Percentiles rank a stretch among this genome's conserved stretches.
These are phyloP conservation scores for Aspergillus texensis DNA, from an alignment of 2,329 filamentous ascomycete species.

Conservation along the genomic window DNA sequence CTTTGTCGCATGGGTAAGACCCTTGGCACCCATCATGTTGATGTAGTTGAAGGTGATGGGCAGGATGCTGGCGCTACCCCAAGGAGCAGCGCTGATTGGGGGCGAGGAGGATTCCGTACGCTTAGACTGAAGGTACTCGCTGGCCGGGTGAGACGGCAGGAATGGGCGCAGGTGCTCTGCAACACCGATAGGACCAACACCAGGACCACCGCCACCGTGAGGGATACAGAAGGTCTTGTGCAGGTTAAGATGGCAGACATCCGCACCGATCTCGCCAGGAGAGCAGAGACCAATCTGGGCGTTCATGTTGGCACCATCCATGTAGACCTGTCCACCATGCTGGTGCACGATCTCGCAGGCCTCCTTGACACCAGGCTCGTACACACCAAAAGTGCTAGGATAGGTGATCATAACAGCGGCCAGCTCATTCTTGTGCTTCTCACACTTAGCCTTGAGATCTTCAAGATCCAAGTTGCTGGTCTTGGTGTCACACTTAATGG, in stretches of 20 bases:
- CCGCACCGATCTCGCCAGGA: slow-evolving; percentile 90
- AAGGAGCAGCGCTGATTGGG: slow-evolving; percentile 75
- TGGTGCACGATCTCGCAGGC: slow-evolving; percentile 84
- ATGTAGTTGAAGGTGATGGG: slow-evolving; percentile 96
- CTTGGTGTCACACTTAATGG: slow-evolving; percentile 83
- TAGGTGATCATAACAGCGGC: slow-evolving; percentile 97
- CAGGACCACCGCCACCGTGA: slow-evolving; percentile 90
- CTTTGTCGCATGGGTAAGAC: slow-evolving; percentile 86
- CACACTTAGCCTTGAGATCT: slow-evolving; percentile 84
- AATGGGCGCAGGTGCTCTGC: slow-evolving; percentile 76
- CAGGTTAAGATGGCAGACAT: slow-evolving; percentile 95
- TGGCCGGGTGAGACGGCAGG: slow-evolving; percentile 71
- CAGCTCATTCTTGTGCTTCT: slow-evolving; percentile 82
- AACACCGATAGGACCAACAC: slow-evolving; percentile 91
- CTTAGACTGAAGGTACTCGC: slow-evolving; percentile 49
- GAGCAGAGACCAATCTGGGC: slow-evolving; percentile 95
- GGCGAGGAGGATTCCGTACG: slow-evolving; percentile 58
- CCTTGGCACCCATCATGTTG: slow-evolving; percentile 83
- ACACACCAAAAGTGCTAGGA: slow-evolving; percentile 91
- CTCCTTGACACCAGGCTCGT: slow-evolving; percentile 84
- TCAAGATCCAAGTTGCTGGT: slow-evolving; percentile 88
- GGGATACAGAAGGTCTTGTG: slow-evolving; percentile 99
- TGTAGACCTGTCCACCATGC: slow-evolving; percentile 91
- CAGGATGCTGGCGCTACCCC: slow-evolving; percentile 86
- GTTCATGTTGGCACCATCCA: slow-evolving; percentile 99